A percentile compares a stretch with the other conserved stretches of the same genome.
These are phyloP conservation scores for Ceratocystis papillata DNA, from an alignment of 2,329 filamentous ascomycete species.

Conservation along the genomic window DNA sequence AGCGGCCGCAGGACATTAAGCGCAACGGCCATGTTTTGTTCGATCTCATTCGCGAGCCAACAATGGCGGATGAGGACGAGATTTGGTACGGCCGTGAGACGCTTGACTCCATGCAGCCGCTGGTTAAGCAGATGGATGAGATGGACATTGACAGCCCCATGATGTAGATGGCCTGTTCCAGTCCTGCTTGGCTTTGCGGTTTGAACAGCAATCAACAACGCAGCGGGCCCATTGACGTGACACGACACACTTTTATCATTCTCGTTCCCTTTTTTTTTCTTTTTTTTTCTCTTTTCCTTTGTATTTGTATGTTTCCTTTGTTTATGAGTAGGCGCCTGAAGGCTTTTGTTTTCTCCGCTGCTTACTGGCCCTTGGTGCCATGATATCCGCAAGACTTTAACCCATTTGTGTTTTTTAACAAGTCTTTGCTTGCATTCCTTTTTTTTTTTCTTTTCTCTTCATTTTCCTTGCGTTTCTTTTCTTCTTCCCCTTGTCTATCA, in stretches of 20 bases:
- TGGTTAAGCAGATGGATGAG: conserved; percentile 42
- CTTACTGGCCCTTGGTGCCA: not conserved
- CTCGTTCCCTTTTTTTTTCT: conserved; percentile 11
- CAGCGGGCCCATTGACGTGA: not conserved
- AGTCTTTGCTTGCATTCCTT: not conserved
- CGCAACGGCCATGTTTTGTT: conserved; percentile 52
- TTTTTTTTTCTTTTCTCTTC: not conserved
- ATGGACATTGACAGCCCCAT: conserved; percentile 27
- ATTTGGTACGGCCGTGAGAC: conserved; percentile 49
- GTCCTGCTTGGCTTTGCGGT: not conserved
- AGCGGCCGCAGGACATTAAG: conserved; percentile 49
- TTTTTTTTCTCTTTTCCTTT: conserved; percentile 8
- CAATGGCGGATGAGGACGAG: conserved; percentile 48
- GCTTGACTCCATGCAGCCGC: conserved; percentile 45
- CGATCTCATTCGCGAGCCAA: conserved; percentile 53
- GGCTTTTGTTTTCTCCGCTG: not conserved
- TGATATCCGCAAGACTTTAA: not conserved
- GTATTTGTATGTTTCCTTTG: not conserved
- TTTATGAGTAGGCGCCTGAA: not conserved
- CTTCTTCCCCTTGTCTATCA: conserved; percentile 14
- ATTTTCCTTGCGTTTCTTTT: not conserved
- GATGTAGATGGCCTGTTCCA: conserved; percentile 13
- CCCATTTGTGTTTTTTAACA: not conserved
- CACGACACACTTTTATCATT: conserved; percentile 3
- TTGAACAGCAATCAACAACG: not conserved